Percentiles rank a stretch among this genome's conserved stretches.
phyloP scores from a whole-genome alignment of 176 grass and related monocot species.

The Eremochloa ophiuroides region DNA sequence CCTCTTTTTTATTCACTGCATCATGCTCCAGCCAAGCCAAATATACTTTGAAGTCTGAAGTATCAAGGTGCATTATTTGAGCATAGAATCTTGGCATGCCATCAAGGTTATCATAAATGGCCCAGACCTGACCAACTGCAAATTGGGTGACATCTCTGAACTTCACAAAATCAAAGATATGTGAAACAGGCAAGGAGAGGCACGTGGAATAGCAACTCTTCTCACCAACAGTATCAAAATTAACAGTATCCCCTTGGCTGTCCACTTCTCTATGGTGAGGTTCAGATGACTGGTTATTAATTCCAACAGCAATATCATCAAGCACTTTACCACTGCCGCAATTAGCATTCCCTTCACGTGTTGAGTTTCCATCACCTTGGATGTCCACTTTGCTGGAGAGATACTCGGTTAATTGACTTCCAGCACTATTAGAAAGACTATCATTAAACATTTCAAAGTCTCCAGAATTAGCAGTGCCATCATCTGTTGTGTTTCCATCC shows the following conservation, averaged over 20 bases:
- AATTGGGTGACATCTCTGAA: slow-evolving; percentile 47
- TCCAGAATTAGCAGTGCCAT: background rate
- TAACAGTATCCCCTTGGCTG: background rate
- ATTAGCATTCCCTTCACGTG: background rate
- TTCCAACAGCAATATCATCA: background rate
- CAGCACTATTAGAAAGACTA: background rate
- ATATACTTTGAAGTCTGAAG: slow-evolving; percentile 48
- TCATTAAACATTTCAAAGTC: background rate
- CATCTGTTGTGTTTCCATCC: slow-evolving; percentile 6
- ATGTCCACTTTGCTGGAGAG: background rate
- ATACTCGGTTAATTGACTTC: background rate
- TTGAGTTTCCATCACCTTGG: background rate
- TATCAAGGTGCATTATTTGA: slow-evolving; percentile 45
- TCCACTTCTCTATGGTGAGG: slow-evolving; percentile 14
- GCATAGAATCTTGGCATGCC: slow-evolving; percentile 90
- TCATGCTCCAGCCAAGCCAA: slow-evolving; percentile 67
- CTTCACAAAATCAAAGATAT: slow-evolving; percentile 79
- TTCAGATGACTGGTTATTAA: slow-evolving; percentile 8
- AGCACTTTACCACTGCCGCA: background rate
- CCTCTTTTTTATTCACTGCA: slow-evolving; percentile 44
- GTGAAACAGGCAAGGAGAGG: slow-evolving; percentile 55
- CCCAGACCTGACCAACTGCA: slow-evolving; percentile 69
- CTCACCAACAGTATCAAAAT: background rate
- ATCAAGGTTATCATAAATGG: slow-evolving; percentile 73
- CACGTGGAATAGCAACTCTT: slow-evolving; percentile 10